Base-by-base conservation (phyloP, 148 eudicot genomes). In the Chenopodium formosanum region DNA sequence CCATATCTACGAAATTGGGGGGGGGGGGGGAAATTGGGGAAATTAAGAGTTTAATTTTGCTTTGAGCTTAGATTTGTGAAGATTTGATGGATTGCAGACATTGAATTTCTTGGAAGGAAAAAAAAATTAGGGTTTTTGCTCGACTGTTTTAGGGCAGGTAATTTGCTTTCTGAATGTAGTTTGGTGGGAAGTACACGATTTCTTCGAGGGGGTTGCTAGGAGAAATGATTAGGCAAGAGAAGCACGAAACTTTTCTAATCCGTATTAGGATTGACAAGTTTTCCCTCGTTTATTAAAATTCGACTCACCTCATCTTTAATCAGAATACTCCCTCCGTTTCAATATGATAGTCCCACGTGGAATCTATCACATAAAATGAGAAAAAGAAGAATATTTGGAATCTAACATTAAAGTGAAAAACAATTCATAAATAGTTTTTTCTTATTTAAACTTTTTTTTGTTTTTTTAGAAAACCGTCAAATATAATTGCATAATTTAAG, bases 1-100 rank as follows among this genome's bases (percentile, higher is more conserved):
- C 95, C 91, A 88, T 89, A 72, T 2, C 53, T 27, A 65, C 11
- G 34, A 50, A 27, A 1, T 48, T 50, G n/a, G 40, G 9, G 77
- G 17, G 13, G 0, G n/a, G 40, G 9, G 77, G 17, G 13, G 0
- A 7, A 48, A n/a, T 1, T 46, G 56, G 77, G 60, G 40, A 53
- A 74, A 2, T 56, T 13, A 50, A 12, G 63, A 14, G 40, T 1
- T 46, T 73, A 44, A 25, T 23, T 74, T 48, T 4, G n/a, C 47
- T 27, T 32, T 20, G 7, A 48, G 32, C 1, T 73, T 48, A 9
- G 46, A 22, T 44, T 72, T 5, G 73, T 7, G 8, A 34, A 14
- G 47, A 70, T 71, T 71, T 22, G 25, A 40, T 71, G 2, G 22
- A 40, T 48, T 48, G 19, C 3, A 48, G 32, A 73, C 70, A 73